phyloP scores from a whole-genome alignment of 768 basidiomycete species.

The Gymnopilus junonius region DNA sequence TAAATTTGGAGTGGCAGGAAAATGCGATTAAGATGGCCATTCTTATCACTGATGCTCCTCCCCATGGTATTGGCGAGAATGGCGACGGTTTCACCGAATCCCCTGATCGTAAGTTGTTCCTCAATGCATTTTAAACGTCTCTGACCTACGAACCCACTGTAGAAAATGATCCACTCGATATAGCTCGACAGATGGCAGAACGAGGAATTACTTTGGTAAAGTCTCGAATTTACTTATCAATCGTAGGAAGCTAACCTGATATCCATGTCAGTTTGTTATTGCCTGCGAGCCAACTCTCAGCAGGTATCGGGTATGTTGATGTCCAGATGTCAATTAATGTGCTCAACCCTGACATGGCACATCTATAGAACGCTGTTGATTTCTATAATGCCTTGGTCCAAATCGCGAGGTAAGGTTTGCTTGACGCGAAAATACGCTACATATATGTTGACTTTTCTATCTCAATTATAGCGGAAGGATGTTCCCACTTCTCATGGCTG shows the following conservation, averaged over 20 bases:
- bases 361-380: constrained; percentile 27
- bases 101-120: constrained; percentile 31
- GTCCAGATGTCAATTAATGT: not conserved
- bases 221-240: not conserved
- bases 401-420: constrained; percentile 23
- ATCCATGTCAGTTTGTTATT: constrained; percentile 49
- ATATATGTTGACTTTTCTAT: not conserved
- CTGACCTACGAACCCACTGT: not conserved
- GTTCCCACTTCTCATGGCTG: constrained; percentile 32
- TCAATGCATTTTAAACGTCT: not conserved
- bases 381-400: constrained; percentile 33
- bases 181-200: constrained; percentile 49
- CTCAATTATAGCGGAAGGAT: constrained; percentile 25
- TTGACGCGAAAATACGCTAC: not conserved
- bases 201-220: constrained; percentile 56
- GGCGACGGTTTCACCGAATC: constrained; percentile 46
- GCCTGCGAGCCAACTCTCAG: constrained; percentile 55
- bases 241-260: not conserved
- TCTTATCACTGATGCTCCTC: constrained; percentile 61
- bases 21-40: constrained; percentile 57
- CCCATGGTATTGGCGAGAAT: constrained; percentile 60
- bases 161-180: constrained; percentile 35
- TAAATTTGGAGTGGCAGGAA: constrained; percentile 53
- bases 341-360: not conserved
- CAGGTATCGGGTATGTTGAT: constrained; percentile 9